phyloP scores from a whole-genome alignment of 768 basidiomycete species.

The Sporobolomyces pararoseus region DNA sequence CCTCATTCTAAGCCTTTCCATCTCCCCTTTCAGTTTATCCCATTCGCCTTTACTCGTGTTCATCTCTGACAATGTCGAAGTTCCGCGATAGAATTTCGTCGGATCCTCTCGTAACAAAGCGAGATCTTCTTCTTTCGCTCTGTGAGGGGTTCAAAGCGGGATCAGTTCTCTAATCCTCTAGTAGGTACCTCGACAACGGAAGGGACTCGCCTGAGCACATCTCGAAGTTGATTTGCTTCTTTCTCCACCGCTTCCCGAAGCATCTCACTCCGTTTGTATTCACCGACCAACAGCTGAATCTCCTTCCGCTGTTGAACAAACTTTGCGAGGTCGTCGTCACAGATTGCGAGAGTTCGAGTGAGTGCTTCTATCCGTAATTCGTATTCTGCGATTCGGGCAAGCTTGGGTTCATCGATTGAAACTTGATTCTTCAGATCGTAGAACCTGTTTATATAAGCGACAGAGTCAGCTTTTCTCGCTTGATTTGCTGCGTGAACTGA shows the following conservation, averaged over 20 bases:
- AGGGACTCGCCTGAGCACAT: conserved; percentile 14
- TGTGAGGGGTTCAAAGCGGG: background rate
- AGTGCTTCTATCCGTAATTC: conserved; percentile 82
- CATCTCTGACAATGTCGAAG: background rate
- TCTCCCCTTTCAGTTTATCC: conserved; percentile 13
- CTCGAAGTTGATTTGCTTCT: conserved; percentile 8
- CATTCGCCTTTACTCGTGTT: conserved; percentile 4
- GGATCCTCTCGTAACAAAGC: conserved; percentile 1
- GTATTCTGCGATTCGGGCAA: conserved; percentile 75
- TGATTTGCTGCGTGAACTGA: background rate
- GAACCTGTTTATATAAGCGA: conserved; percentile 51
- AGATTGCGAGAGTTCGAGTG: conserved; percentile 68
- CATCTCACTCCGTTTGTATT: conserved; percentile 35
- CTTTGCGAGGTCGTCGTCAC: conserved; percentile 48
- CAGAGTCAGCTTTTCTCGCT: conserved; percentile 1
- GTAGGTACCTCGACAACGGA: too few species aligned
- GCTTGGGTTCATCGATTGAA: conserved; percentile 75
- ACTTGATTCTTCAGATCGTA: conserved; percentile 69
- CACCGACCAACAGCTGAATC: conserved; percentile 33
- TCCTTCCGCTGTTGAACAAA: conserved; percentile 34
- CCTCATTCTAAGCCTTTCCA: conserved; percentile 27
- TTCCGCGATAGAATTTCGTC: background rate
- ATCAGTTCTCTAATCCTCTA: too few species aligned
- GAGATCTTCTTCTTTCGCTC: conserved; percentile 22
- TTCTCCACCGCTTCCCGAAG: conserved; percentile 25